Base-by-base conservation (phyloP, 495 filamentous ascomycete genomes). In the Venustampulla echinocandica region DNA sequence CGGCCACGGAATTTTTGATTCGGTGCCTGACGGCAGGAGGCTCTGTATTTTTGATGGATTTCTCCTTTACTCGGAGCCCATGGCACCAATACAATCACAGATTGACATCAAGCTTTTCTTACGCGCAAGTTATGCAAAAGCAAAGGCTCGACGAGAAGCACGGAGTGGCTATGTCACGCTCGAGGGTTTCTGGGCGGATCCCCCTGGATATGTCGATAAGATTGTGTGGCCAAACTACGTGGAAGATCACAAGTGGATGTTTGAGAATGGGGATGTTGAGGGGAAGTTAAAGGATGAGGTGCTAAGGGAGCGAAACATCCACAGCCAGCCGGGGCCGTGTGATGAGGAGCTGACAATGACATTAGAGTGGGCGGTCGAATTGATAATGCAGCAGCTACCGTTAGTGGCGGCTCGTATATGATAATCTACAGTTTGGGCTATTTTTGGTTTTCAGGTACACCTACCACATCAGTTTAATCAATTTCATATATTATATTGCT, bases 211-310 rank as follows among this genome's bases (percentile, higher is more conserved):
- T 64, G 88, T 96, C 36, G 92, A 98, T 55, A 74, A 84, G 64
- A 74, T 98, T 46, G 92, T 98, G 2, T 98, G 92, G 92, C 90
- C 89, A 21, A 85, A 88, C 50, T 97, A 95, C 61, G 85, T 84
- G 17, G 68, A 70, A 53, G 74, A 83, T 60, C 88, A 97, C 67
- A 61, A 66, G 45, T 87, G 81, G 68, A 64, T 96, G 53, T 85
- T 95, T 61, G 54, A 80, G 47, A 66, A 67, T 17, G 78, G 74
- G 2, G 72, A 85, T 61, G 80, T 82, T 0, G 72, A 82, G 37
- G 74, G 70, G 2, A 50, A 57, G 40, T 28, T 78, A 22, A 66
- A 75, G 36, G 53, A 55, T n/a, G 62, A 59, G 2, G 62, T 73
- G 3, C 42, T 77, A 20, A 44, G 53, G 44, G 51, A 60, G 42